Evolutionary conservation across 441 rosid species (phyloP).

Genomic region (Gossypium aridum): DNA sequence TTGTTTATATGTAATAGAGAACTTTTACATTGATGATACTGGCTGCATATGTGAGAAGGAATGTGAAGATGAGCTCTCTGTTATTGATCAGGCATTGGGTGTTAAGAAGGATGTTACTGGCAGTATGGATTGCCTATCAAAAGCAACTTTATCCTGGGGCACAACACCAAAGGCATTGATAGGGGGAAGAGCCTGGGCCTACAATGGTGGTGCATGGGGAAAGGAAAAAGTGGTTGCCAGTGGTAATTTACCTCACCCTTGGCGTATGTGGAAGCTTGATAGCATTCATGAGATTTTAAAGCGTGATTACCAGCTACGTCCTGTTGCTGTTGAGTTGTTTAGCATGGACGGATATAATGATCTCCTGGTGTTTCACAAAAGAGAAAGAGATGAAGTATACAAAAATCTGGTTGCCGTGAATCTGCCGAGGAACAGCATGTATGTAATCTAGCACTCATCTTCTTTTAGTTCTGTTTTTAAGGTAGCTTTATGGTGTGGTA

Average conservation of each 20-base stretch:
- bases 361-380: conserved; percentile 98
- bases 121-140: conserved; percentile 80
- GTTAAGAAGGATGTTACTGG: conserved; percentile 82
- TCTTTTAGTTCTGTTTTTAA: not conserved
- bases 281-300: conserved; percentile 95
- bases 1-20: conserved; percentile 89
- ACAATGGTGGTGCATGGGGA: conserved; percentile 99
- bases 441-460: conserved; percentile 29
- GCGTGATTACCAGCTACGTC: conserved; percentile 99
- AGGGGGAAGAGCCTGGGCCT: conserved; percentile 99
- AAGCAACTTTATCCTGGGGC: conserved; percentile 78
- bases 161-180: conserved; percentile 50
- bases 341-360: conserved; percentile 99
- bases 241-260: conserved; percentile 90
- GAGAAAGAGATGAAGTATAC: conserved; percentile 99
- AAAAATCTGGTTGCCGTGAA: conserved; percentile 93
- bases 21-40: conserved; percentile 78
- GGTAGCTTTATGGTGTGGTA: conserved; percentile 8
- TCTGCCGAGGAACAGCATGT: conserved; percentile 98
- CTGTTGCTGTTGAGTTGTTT: conserved; percentile 98
- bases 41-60: conserved; percentile 98
- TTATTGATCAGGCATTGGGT: conserved; percentile 99
- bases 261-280: conserved; percentile 99
- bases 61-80: conserved; percentile 95
- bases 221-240: conserved; percentile 78